A percentile compares a stretch with the other conserved stretches of the same genome.
phyloP scores from a whole-genome alignment of 1,284 basidiomycete genomes.

The Trametes sp. region DNA sequence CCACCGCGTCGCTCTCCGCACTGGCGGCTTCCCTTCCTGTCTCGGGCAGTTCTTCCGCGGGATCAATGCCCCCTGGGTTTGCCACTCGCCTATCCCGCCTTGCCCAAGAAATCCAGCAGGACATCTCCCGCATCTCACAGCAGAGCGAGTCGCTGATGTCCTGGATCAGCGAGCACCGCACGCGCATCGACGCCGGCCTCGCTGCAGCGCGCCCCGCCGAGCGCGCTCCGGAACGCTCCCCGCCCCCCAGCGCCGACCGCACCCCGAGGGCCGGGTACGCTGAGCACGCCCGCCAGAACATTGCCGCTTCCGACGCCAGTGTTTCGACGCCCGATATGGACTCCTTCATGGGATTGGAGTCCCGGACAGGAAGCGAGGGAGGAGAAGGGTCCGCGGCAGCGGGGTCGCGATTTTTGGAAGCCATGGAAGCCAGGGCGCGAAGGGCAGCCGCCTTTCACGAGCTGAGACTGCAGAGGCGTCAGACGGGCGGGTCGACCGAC shows the following conservation, averaged over 20 bases:
- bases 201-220: neutral
- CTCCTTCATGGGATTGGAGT: neutral
- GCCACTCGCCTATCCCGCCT: slow-evolving; percentile 28
- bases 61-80: slow-evolving; percentile 18
- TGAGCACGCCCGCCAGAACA: neutral
- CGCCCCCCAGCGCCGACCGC: slow-evolving; percentile 7
- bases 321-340: neutral
- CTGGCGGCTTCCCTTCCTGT: too few relatives aligned
- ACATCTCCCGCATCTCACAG: slow-evolving; percentile 28
- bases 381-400: too few relatives aligned
- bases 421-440: neutral
- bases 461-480: too few relatives aligned
- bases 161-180: slow-evolving; percentile 26
- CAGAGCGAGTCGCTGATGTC: slow-evolving; percentile 32
- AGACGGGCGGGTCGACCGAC: neutral
- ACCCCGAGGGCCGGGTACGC: slow-evolving; percentile 8
- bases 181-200: slow-evolving; percentile 16
- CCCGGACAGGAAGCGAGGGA: neutral
- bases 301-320: neutral
- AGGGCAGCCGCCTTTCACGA: too few relatives aligned
- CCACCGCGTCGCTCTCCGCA: neutral
- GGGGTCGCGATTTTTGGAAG: too few relatives aligned
- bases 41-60: neutral
- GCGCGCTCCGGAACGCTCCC: neutral
- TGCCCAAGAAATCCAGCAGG: slow-evolving; percentile 28